These are phyloP conservation scores for Goniomonas avonlea DNA, from an alignment of 78 protist genomes.

Conservation along the genomic window DNA sequence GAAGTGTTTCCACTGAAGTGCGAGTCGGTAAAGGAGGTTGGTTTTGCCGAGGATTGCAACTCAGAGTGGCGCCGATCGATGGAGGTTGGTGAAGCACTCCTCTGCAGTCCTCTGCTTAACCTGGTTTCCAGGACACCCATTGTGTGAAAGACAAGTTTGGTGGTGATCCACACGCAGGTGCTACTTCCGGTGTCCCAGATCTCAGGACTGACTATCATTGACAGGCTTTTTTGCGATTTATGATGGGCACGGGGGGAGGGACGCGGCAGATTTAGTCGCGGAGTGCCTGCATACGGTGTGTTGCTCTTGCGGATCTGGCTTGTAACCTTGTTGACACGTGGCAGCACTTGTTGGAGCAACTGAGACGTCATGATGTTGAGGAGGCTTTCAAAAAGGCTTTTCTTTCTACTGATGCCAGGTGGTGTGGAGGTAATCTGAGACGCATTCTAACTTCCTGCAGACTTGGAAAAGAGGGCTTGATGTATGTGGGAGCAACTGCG, in stretches of 20 bases:
- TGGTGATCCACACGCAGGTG: background rate
- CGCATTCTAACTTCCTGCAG: too few species aligned
- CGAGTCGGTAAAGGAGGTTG: too few species aligned
- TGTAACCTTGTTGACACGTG: too few species aligned
- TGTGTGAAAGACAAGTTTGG: background rate
- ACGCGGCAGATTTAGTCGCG: background rate
- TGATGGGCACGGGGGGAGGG: background rate
- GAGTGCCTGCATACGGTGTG: too few species aligned
- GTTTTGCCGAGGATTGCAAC: slow-evolving; percentile 35
- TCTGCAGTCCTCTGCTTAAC: background rate
- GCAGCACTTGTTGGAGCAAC: too few species aligned
- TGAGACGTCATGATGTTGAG: too few species aligned
- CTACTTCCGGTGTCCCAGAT: background rate
- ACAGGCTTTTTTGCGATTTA: background rate
- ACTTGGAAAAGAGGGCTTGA: too few species aligned
- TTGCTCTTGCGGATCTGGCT: too few species aligned
- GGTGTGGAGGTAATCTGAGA: too few species aligned
- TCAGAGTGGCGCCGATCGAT: slow-evolving; percentile 22
- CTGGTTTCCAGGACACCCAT: background rate
- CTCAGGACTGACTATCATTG: background rate
- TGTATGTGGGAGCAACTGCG: slow-evolving; percentile 25
- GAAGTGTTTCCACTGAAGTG: too few species aligned
- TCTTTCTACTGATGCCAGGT: too few species aligned
- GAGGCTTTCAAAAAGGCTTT: too few species aligned
- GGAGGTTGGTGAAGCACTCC: slow-evolving; percentile 14